These are phyloP conservation scores for Coemansia sp. DNA, from an alignment of 192 early-diverging fungal genomes.

Conservation along the genomic window DNA sequence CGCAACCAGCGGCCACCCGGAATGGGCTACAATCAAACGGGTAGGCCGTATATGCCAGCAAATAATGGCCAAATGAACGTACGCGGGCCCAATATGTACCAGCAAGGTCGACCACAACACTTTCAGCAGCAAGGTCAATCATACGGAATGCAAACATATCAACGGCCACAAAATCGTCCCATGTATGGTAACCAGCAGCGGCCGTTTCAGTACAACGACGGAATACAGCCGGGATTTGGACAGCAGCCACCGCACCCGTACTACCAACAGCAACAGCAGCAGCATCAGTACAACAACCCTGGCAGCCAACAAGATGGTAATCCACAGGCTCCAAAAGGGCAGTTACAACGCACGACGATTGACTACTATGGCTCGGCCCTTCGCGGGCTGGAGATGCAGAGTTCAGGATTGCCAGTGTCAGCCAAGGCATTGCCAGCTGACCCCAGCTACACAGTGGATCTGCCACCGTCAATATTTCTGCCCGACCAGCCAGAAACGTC, in stretches of 20 bases:
- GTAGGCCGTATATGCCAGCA: conserved; percentile 20
- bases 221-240: not conserved
- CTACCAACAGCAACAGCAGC: conserved; percentile 24
- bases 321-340: conserved; percentile 81
- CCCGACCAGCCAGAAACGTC: conserved; percentile 44
- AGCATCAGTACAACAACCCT: conserved; percentile 16
- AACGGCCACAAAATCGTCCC: conserved; percentile 13
- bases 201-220: not conserved
- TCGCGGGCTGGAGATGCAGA: conserved; percentile 60
- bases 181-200: conserved; percentile 10
- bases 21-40: conserved; percentile 23
- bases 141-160: conserved; percentile 18
- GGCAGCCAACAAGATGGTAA: conserved; percentile 35
- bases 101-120: not conserved
- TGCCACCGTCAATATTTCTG: conserved; percentile 59
- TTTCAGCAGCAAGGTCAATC: conserved; percentile 7
- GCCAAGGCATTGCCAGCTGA: conserved; percentile 28
- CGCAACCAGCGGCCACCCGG: conserved; percentile 13
- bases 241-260: not conserved
- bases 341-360: conserved; percentile 88
- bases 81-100: conserved; percentile 17
- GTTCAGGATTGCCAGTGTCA: conserved; percentile 14
- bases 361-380: conserved; percentile 87
- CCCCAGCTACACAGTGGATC: conserved; percentile 47
- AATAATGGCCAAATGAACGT: conserved; percentile 31